These are phyloP conservation scores for Claviceps lovelessii DNA, from an alignment of 2,329 filamentous ascomycete genomes.

Conservation along the genomic window DNA sequence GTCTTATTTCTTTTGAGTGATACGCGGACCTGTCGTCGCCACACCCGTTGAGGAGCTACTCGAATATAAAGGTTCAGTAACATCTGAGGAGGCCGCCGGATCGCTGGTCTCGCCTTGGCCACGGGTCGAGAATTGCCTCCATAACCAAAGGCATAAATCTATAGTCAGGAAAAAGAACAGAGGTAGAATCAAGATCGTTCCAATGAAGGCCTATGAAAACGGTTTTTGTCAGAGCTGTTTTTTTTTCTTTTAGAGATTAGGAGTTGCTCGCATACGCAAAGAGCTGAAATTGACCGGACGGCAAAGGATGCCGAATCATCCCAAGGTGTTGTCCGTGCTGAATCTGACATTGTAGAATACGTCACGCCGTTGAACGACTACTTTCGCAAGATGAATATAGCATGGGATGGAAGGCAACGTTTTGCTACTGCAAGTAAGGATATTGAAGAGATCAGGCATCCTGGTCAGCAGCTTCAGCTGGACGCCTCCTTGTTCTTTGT, in stretches of 20 bases:
- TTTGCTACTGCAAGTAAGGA: neutral
- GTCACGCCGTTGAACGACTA: neutral
- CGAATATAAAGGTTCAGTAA: neutral
- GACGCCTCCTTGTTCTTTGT: neutral
- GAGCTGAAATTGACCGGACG: conserved; percentile 23
- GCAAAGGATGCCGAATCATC: conserved; percentile 16
- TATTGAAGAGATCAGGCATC: neutral
- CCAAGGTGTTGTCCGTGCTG: conserved; percentile 10
- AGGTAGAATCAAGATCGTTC: conserved; percentile 32
- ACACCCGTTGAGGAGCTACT: neutral
- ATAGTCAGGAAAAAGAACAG: conserved; percentile 32
- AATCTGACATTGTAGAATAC: conserved; percentile 13
- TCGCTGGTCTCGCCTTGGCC: conserved; percentile 4
- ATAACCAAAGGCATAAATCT: conserved; percentile 39
- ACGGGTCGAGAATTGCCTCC: conserved; percentile 24
- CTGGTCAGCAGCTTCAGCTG: neutral
- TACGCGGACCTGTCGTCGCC: conserved; percentile 1
- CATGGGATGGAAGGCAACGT: neutral
- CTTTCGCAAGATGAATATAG: neutral
- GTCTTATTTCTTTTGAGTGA: conserved; percentile 3
- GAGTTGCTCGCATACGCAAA: conserved; percentile 19
- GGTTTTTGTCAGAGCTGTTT: conserved; percentile 3
- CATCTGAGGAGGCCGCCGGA: neutral
- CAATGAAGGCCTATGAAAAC: conserved; percentile 25
- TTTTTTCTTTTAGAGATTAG: neutral